phyloP scores from a whole-genome alignment of 2,329 filamentous ascomycete species.

The Hypocrella siamensis region DNA sequence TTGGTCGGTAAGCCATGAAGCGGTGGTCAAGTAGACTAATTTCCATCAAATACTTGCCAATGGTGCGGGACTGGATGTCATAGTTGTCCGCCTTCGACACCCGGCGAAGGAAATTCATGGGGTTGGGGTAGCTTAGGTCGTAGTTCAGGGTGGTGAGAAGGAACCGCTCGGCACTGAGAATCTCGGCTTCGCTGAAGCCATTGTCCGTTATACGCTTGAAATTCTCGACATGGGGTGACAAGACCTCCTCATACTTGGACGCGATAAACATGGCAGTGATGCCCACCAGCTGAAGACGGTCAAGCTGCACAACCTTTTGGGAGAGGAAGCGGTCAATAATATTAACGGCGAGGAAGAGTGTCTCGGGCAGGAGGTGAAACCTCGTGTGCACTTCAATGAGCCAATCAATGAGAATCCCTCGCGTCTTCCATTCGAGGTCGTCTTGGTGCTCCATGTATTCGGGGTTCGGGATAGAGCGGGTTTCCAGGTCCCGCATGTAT shows the following conservation, averaged over 20 bases:
- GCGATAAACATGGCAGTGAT: constrained; percentile 99
- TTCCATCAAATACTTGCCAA: constrained; percentile 96
- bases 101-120: constrained; percentile 98
- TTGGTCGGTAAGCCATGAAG: constrained; percentile 80
- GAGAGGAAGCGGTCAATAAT: constrained; percentile 97
- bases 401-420: constrained; percentile 95
- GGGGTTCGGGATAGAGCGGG: constrained; percentile 65
- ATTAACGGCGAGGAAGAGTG: constrained; percentile 91
- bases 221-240: constrained; percentile 92
- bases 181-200: constrained; percentile 88
- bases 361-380: constrained; percentile 90
- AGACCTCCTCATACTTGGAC: constrained; percentile 95
- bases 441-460: constrained; percentile 92
- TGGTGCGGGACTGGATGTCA: constrained; percentile 90
- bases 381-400: constrained; percentile 95
- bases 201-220: constrained; percentile 96
- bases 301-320: constrained; percentile 85
- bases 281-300: constrained; percentile 89
- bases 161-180: constrained; percentile 91
- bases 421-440: constrained; percentile 96
- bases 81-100: constrained; percentile 99
- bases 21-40: constrained; percentile 91
- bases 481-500: constrained; percentile 78
- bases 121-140: constrained; percentile 95
- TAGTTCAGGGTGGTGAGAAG: constrained; percentile 85